A percentile compares a stretch with the other conserved stretches of the same genome.
Conservation (phyloP, 139 green algal species). For the Monoraphidium neglectum region DNA sequence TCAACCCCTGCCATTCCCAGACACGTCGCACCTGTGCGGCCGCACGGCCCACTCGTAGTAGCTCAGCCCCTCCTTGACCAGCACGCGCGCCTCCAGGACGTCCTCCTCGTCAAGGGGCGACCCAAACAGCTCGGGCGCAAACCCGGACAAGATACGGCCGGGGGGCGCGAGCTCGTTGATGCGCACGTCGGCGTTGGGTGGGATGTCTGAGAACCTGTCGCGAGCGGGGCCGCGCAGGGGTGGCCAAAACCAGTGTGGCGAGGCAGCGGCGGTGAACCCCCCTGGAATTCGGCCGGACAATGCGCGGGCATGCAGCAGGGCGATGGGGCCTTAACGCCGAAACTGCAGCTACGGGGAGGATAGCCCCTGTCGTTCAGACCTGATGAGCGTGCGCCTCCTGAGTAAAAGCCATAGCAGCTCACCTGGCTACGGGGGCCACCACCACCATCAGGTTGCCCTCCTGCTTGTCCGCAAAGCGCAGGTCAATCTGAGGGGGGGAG, state of each 20-base stretch:
- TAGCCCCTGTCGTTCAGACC: no score
- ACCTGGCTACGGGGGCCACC: slow-evolving; percentile 88
- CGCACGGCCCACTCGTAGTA: slow-evolving; percentile 76
- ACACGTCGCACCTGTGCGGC: no score
- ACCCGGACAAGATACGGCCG: slow-evolving; percentile 66
- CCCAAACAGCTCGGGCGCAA: slow-evolving; percentile 75
- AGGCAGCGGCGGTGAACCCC: no score
- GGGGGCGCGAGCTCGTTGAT: slow-evolving; percentile 64
- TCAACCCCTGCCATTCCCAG: no score
- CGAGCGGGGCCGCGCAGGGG: no score
- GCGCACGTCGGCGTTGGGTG: slow-evolving; percentile 41
- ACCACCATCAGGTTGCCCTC: slow-evolving; percentile 82
- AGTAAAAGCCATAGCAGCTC: slow-evolving; percentile 56
- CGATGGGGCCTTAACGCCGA: no score
- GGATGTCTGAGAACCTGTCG: neutral
- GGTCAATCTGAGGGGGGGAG: slow-evolving; percentile 76
- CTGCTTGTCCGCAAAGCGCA: slow-evolving; percentile 73
- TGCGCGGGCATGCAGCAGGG: no score
- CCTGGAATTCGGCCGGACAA: no score
- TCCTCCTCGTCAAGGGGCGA: slow-evolving; percentile 50
- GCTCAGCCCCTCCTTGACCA: slow-evolving; percentile 35
- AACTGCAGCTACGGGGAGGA: no score
- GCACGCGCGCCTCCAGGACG: slow-evolving; percentile 36
- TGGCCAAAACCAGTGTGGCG: no score
- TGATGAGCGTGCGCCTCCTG: no score